Base-by-base conservation (phyloP, 2,329 filamentous ascomycete species). In the Ceratocystis destructans region DNA sequence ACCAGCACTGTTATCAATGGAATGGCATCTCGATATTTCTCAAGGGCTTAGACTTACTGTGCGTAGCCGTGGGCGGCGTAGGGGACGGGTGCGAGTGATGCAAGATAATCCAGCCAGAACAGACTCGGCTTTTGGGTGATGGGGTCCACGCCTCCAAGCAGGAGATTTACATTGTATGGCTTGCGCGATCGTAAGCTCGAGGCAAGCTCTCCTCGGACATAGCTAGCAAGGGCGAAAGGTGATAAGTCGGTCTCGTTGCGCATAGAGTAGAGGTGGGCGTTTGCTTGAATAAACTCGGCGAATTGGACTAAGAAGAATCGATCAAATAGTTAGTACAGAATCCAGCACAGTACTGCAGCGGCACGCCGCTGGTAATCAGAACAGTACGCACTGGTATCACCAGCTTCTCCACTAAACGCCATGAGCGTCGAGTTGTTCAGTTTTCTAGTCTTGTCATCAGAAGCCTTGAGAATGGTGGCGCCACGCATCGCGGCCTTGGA, bases 401-500 rank as follows among this genome's bases (percentile, higher is more conserved):
- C 94, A 69, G 95, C 88, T 79, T 99, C 94, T 74, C 94, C 94
- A 10, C 90, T 93, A 77, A 91, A 97, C 25, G 94, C 92, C 83
- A 99, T 89, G 72, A 99, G 78, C 7, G 91, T 96, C 78, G 96
- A 87, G 79, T 94, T 88, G 83, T 96, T 99, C 72, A 99, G 81
- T 71, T 83, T 79, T 75, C 90, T 85, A 70, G 94, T 99, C 85
- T 99, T 99, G 83, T 99, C 93, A 78, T 99, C 95, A 71, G 86
- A 84, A 67, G 90, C 85, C 79, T 99, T 99, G 75, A 99, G 87
- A 77, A 99, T 88, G 68, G 93, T 96, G 70, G 91, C 90, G 73
- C 94, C 94, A 80, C 94, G 87, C 92, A 97, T 97, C 73, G 92
- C 90, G 75, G 94, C 94, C 82, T 99, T 97, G 70, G 92, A 97